These are phyloP conservation scores for Tolypocladium inflatum DNA, from an alignment of 2,329 filamentous ascomycete species.

Conservation along the genomic window DNA sequence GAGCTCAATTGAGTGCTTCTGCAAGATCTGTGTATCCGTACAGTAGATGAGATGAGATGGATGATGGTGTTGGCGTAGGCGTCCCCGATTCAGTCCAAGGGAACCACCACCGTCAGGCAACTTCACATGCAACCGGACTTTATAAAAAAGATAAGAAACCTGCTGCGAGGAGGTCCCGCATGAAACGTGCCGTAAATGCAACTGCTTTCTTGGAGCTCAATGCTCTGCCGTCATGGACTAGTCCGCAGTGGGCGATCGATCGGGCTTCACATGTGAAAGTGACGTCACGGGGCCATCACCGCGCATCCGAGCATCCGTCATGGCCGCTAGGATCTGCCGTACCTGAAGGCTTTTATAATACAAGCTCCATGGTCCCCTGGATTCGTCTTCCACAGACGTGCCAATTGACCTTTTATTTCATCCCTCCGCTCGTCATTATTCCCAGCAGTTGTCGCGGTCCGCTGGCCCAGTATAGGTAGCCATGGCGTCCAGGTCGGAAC, in stretches of 20 bases:
- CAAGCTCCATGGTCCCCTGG: background rate
- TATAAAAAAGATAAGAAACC: background rate
- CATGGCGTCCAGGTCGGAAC: slow-evolving; percentile 21
- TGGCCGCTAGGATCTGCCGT: background rate
- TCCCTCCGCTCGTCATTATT: background rate
- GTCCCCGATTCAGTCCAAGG: background rate
- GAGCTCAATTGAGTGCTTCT: background rate
- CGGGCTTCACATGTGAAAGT: background rate
- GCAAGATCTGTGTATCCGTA: background rate
- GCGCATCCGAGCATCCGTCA: too few species aligned
- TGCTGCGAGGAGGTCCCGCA: background rate
- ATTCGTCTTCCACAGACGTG: too few species aligned
- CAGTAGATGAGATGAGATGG: background rate
- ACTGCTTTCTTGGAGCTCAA: background rate
- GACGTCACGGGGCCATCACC: background rate
- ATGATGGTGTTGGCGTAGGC: background rate
- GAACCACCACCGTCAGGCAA: background rate
- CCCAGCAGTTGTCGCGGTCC: background rate
- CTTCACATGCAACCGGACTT: background rate
- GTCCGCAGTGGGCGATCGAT: background rate
- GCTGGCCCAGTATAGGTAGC: background rate
- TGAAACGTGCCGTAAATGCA: background rate
- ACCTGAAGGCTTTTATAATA: background rate
- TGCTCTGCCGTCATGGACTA: background rate
- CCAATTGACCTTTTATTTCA: background rate